These are phyloP conservation scores for Mesembryanthemum crystallinum DNA, from an alignment of 148 eudicot genomes.

Conservation along the genomic window DNA sequence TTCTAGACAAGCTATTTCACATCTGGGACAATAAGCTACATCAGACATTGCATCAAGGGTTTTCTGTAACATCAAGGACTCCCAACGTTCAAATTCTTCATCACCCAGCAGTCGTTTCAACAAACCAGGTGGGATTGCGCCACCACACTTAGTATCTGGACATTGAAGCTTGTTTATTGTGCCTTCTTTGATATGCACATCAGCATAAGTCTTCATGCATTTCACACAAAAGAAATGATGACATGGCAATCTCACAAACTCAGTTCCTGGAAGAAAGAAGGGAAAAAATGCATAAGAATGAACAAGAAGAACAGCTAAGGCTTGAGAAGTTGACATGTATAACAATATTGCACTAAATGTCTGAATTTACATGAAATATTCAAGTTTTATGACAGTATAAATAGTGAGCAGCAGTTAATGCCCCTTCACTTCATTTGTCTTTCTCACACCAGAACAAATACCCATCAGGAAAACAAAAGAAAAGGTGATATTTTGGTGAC, in stretches of 20 bases:
- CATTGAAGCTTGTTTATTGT: conserved; percentile 69
- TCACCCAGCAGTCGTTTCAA: conserved; percentile 66
- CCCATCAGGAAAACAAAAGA: no score
- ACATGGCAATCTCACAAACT: conserved; percentile 78
- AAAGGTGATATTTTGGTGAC: no score
- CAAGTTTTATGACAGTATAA: background rate
- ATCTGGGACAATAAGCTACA: conserved; percentile 90
- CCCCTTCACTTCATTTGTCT: no score
- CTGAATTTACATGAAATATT: background rate
- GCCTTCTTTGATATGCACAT: conserved; percentile 75
- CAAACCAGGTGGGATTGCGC: conserved; percentile 87
- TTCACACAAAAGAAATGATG: conserved; percentile 82
- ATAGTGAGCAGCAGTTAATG: background rate
- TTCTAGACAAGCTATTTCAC: conserved; percentile 86
- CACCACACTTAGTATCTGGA: conserved; percentile 76
- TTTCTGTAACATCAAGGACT: conserved; percentile 69
- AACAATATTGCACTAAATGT: background rate
- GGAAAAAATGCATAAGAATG: conserved; percentile 9
- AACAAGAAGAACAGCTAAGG: conserved; percentile 6
- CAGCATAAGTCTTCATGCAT: conserved; percentile 80
- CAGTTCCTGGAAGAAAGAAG: conserved; percentile 51
- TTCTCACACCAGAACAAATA: no score
- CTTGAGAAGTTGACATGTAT: background rate
- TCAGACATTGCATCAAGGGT: conserved; percentile 89
- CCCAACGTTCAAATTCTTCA: conserved; percentile 82